phyloP scores from a whole-genome alignment of 2,329 filamentous ascomycete genomes.

The Paracamarosporium sp. region DNA sequence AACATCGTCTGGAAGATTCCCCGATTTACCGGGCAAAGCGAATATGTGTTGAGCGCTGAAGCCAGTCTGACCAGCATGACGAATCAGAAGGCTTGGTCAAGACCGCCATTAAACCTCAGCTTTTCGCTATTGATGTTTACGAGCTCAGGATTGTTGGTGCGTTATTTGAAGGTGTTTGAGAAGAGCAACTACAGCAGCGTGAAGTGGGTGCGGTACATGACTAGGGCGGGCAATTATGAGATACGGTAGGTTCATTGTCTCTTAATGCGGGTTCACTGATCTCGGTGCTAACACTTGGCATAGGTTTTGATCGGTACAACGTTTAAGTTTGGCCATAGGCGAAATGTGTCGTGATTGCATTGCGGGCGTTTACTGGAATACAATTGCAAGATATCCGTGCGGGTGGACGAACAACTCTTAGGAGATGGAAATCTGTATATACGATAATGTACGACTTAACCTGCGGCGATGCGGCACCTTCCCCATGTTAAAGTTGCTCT shows the following conservation, averaged over 20 bases:
- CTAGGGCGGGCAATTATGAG: conserved; percentile 94
- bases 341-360: conserved; percentile 21
- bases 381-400: conserved; percentile 6
- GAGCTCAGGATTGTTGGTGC: conserved; percentile 86
- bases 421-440: background rate
- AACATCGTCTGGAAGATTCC: conserved; percentile 99
- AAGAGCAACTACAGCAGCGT: conserved; percentile 99
- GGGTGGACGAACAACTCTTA: background rate
- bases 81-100: conserved; percentile 95
- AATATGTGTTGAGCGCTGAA: conserved; percentile 93
- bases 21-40: conserved; percentile 96
- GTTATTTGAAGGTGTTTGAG: conserved; percentile 98
- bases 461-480: background rate
- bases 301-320: conserved; percentile 7
- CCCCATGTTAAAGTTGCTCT: background rate
- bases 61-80: conserved; percentile 96
- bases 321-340: background rate
- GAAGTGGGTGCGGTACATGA: conserved; percentile 99
- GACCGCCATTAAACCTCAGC: conserved; percentile 88
- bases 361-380: conserved; percentile 24
- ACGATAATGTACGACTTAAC: background rate
- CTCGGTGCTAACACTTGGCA: background rate
- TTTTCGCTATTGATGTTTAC: conserved; percentile 99
- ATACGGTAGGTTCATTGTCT: conserved; percentile 68
- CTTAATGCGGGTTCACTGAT: too few relatives aligned